Base-by-base conservation (phyloP, 257 asterid species). In the Striga asiatica region DNA sequence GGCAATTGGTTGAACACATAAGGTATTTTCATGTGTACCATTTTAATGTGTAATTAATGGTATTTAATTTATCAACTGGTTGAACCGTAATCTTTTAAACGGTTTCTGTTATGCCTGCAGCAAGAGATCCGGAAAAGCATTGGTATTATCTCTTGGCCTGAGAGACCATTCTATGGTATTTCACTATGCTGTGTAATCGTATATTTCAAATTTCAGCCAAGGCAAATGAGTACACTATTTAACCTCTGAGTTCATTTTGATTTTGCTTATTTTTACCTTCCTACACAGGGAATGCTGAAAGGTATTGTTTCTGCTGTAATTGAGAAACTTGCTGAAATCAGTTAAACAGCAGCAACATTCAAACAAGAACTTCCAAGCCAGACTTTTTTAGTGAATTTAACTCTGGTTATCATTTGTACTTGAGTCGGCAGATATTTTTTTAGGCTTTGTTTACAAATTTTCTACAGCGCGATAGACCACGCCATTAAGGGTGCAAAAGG, bases 131-230 rank as follows among this genome's bases (percentile, higher is more conserved):
- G 67, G 95, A 1, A 87, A 73, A 61, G 66, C 92, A 38, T 61
- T 91, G 68, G 91, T 91, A 37, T 72, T 91, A 42, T 78, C 95
- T 56, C 94, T 87, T 58, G 98, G 98, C 55, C 83, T 91, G 41
- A 81, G 69, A 67, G 88, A 84, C 58, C 95, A 91, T 72, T 81
- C 98, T 17, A 39, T 56, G 94, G 98, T 89, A n/a, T n/a, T n/a
- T n/a, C n/a, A n/a, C n/a, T n/a, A 79, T 61, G 31, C 13, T 39
- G 2, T 37, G 25, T 41, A 6, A 17, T 4, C 35, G 0, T 12
- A 20, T 11, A 8, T 62, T 20, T 54, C 50, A 8, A 22, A 20
- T 43, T 2, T 13, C 27, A 50, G 24, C 17, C 16, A 25, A 16
- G 25, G 50, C 54, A 23, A 45, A 18, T 43, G 20, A 59, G 32